Conservation (phyloP, 495 filamentous ascomycete species). For the Penicillium antarcticum region DNA sequence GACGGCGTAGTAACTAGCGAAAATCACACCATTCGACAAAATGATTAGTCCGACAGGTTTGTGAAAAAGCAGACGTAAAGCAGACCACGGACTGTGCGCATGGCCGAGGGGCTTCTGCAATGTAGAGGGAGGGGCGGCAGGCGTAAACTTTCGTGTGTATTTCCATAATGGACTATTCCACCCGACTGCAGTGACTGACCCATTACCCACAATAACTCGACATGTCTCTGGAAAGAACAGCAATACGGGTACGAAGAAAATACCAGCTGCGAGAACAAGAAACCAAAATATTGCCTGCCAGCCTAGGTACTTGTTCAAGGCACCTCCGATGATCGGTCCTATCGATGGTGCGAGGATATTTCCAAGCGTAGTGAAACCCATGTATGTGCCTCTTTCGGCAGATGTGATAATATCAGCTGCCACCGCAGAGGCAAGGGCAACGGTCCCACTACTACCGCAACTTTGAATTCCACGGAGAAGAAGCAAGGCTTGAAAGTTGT, state of each 20-base stretch:
- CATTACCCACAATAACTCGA: conserved; percentile 43
- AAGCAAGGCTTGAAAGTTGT: conserved; percentile 42
- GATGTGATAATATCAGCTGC: conserved; percentile 44
- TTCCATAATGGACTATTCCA: conserved; percentile 21
- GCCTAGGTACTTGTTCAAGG: conserved; percentile 59
- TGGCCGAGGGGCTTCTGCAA: conserved; percentile 15
- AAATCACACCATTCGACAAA: conserved; percentile 36
- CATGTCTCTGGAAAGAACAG: conserved; percentile 43
- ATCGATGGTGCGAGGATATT: conserved; percentile 38
- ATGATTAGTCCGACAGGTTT: conserved; percentile 53
- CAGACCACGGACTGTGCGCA: conserved; percentile 25
- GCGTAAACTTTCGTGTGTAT: conserved; percentile 33
- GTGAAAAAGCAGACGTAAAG: conserved; percentile 49
- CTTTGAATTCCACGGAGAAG: conserved; percentile 49
- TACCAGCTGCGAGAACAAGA: conserved; percentile 52
- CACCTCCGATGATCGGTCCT: conserved; percentile 62
- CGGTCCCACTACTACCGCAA: conserved; percentile 45
- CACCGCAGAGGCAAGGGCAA: conserved; percentile 43
- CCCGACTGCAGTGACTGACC: conserved; percentile 18
- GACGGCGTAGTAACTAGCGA: conserved; percentile 37
- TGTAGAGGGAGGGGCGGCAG: conserved; percentile 48
- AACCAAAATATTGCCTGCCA: conserved; percentile 80
- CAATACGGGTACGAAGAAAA: conserved; percentile 28
- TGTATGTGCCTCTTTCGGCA: conserved; percentile 46
- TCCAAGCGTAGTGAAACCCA: conserved; percentile 37